Evolutionary conservation across 441 rosid genomes (phyloP).

Genomic region (Gossypium gossypioides): DNA sequence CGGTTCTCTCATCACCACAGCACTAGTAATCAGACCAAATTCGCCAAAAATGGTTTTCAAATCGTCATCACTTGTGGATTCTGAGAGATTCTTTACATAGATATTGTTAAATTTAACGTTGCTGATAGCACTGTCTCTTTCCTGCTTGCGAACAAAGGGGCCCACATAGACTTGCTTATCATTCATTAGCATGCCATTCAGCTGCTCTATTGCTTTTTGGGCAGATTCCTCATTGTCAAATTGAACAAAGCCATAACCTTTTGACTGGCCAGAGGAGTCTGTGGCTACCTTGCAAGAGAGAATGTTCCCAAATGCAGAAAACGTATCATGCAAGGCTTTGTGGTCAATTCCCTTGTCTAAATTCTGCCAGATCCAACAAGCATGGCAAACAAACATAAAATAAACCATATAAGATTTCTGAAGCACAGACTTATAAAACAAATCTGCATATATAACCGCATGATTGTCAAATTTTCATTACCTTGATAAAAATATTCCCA

Average conservation of each 20-base stretch:
- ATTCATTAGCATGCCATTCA: constrained; percentile 76
- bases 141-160: constrained; percentile 74
- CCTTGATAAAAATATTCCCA: constrained; percentile 81
- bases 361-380: constrained; percentile 37
- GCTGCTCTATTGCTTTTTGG: constrained; percentile 55
- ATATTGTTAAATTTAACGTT: constrained; percentile 58
- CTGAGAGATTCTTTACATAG: constrained; percentile 73
- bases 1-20: constrained; percentile 58
- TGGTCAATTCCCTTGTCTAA: constrained; percentile 71
- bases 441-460: background rate
- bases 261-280: constrained; percentile 67
- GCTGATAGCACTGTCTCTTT: constrained; percentile 45
- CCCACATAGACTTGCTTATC: constrained; percentile 86
- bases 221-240: constrained; percentile 68
- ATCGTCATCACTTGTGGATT: constrained; percentile 56
- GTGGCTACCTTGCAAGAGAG: constrained; percentile 78
- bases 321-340: constrained; percentile 73
- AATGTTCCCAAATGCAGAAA: constrained; percentile 61
- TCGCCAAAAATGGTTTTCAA: constrained; percentile 54
- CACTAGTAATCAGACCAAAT: constrained; percentile 60
- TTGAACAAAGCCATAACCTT: constrained; percentile 85
- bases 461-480: constrained; percentile 13
- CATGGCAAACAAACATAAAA: background rate
- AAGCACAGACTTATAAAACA: constrained; percentile 3
- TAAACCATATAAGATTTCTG: constrained; percentile 1